Percentiles rank a stretch among this genome's conserved stretches.
Conservation (phyloP, 2,329 filamentous ascomycete species). For the Scolecobasidium constrictum region DNA sequence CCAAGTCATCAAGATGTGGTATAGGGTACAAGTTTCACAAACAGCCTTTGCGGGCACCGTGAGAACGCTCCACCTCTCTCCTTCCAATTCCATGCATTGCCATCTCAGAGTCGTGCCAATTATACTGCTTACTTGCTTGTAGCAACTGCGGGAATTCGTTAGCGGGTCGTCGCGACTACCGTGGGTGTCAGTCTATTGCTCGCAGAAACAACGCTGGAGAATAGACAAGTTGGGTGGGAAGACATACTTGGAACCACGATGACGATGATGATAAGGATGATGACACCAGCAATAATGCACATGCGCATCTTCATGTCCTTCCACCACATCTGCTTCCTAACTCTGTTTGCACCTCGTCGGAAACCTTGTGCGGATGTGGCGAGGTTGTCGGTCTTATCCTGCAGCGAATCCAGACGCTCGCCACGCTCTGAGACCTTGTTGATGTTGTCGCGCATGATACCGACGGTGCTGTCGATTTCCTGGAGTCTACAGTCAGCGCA, state of each 20-base stretch:
- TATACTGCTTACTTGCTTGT: constrained; percentile 8
- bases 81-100: no score
- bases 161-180: neutral
- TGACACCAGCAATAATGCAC: constrained; percentile 83
- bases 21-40: neutral
- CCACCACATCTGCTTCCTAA: constrained; percentile 97
- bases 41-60: no score
- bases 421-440: constrained; percentile 93
- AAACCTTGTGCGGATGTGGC: constrained; percentile 90
- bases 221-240: neutral
- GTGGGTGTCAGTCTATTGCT: no score
- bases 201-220: neutral
- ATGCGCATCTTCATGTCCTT: constrained; percentile 99
- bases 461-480: constrained; percentile 97
- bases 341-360: constrained; percentile 88
- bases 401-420: constrained; percentile 73
- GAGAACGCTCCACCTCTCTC: neutral
- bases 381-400: constrained; percentile 90
- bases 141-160: neutral
- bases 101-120: no score
- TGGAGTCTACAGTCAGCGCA: constrained; percentile 27
- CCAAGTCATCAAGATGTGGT: neutral
- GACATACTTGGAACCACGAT: constrained; percentile 82
- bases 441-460: constrained; percentile 95
- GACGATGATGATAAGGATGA: constrained; percentile 85